Evolutionary conservation across 768 basidiomycete species (phyloP).

Genomic region (Suillus placidus): DNA sequence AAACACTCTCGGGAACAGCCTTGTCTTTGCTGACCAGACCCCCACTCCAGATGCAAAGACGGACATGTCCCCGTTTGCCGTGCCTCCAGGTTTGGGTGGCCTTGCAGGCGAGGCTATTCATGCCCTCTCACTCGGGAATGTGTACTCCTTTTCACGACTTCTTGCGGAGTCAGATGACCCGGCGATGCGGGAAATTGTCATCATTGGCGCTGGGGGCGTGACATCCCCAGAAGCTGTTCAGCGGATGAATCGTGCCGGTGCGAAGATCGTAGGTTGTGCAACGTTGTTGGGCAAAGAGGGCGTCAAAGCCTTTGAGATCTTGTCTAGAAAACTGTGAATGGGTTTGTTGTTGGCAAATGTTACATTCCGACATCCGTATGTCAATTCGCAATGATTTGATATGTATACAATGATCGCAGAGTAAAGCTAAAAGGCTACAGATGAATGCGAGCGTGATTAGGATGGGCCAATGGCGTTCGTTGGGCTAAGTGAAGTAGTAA

Average conservation of each 20-base stretch:
- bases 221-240: conserved; percentile 56
- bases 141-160: conserved; percentile 59
- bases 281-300: conserved; percentile 59
- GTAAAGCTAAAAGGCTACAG: conserved; percentile 25
- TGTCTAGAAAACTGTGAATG: conserved; percentile 21
- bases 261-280: conserved; percentile 67
- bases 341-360: background rate
- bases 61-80: conserved; percentile 44
- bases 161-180: conserved; percentile 44
- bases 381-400: background rate
- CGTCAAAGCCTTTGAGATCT: conserved; percentile 52
- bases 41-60: conserved; percentile 25
- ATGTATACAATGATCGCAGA: background rate
- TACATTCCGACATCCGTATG: background rate
- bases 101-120: conserved; percentile 79
- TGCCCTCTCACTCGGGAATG: conserved; percentile 77
- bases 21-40: conserved; percentile 64
- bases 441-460: conserved; percentile 12
- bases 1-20: conserved; percentile 74
- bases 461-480: conserved; percentile 21
- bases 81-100: conserved; percentile 70
- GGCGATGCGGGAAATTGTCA: conserved; percentile 49
- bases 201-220: conserved; percentile 87
- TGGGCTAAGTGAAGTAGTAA: conserved; percentile 30
- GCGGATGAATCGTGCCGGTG: conserved; percentile 78